Evolutionary conservation across 306 rosid species (phyloP).

Genomic region (Citrullus colocynthis): DNA sequence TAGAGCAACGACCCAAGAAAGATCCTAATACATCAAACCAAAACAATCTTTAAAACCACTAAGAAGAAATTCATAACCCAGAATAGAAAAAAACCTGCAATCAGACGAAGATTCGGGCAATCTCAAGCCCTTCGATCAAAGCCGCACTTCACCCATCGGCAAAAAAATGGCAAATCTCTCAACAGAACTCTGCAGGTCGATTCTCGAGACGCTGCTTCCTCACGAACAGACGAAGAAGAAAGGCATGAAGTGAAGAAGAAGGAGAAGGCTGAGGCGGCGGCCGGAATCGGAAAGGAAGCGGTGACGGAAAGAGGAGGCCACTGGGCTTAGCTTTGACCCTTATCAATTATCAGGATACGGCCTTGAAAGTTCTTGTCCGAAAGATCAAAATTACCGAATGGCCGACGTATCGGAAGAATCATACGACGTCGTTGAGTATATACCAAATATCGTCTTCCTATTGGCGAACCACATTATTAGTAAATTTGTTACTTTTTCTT

Average conservation of each 20-base stretch:
- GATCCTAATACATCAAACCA: background rate
- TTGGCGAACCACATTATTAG: background rate
- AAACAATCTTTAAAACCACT: background rate
- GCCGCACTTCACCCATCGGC: background rate
- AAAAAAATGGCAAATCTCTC: background rate
- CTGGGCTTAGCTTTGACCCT: background rate
- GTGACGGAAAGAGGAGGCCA: background rate
- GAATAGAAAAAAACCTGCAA: background rate
- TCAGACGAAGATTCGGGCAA: background rate
- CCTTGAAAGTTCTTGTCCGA: background rate
- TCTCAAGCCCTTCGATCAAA: background rate
- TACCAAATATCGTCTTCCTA: background rate
- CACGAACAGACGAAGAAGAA: background rate
- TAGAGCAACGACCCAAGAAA: background rate
- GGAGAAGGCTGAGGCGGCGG: background rate
- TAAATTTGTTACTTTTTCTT: background rate
- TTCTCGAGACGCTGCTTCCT: background rate
- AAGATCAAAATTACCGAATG: background rate
- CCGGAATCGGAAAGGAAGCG: background rate
- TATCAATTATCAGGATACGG: background rate
- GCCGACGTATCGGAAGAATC: background rate
- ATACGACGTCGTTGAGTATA: background rate
- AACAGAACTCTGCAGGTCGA: background rate
- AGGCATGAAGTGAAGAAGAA: background rate
- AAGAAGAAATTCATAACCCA: background rate